A percentile compares a stretch with the other conserved stretches of the same genome.
Conservation (phyloP, 2,329 filamentous ascomycete species). For the Ambrosiella xylebori region DNA sequence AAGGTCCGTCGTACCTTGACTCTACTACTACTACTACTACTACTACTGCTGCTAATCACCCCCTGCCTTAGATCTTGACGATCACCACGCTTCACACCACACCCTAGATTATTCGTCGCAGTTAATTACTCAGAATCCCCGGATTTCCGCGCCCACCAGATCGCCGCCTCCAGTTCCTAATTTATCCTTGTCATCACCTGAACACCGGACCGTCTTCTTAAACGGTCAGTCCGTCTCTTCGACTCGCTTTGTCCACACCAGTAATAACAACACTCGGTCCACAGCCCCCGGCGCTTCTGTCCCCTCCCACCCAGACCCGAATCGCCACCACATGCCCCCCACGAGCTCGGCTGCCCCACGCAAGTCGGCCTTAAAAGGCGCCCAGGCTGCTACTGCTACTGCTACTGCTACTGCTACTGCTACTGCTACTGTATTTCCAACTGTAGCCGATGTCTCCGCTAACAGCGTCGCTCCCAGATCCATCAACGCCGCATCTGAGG, state of each 20-base stretch:
- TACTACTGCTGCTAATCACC: too few species aligned
- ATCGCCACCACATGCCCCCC: conserved; percentile 29
- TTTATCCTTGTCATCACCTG: not conserved
- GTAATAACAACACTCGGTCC: not conserved
- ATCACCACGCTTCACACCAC: too few species aligned
- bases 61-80: too few species aligned
- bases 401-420: not conserved
- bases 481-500: not conserved
- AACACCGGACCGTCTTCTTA: conserved; percentile 3
- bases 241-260: conserved; percentile 7
- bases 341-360: conserved; percentile 55
- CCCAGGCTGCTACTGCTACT: not conserved
- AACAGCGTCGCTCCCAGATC: not conserved
- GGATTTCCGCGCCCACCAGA: too few species aligned
- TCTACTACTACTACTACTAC: too few species aligned
- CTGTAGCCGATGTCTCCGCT: not conserved
- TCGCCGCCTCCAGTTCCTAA: not conserved
- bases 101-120: too few species aligned
- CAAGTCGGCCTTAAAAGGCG: conserved; percentile 58
- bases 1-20: too few species aligned
- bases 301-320: not conserved
- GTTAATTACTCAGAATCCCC: too few species aligned
- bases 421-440: not conserved
- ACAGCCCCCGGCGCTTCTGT: not conserved
- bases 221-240: conserved; percentile 1